Conservation (phyloP, 768 basidiomycete genomes). For the Cystofilobasidium capitatum region DNA sequence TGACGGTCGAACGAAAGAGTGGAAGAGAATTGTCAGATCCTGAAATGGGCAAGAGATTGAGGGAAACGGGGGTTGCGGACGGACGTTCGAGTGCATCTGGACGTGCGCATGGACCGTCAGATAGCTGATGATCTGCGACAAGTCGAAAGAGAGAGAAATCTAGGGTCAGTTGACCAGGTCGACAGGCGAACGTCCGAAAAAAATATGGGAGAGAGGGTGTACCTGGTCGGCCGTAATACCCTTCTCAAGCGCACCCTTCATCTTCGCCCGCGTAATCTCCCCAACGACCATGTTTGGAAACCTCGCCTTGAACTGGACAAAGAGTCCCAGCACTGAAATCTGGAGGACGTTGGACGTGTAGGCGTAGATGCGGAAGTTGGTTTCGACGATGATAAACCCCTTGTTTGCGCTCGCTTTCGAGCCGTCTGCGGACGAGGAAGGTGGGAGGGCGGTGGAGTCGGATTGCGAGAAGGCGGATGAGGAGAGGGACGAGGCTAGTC, state of each 20-base stretch:
- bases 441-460: constrained; percentile 45
- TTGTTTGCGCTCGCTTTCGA: constrained; percentile 36
- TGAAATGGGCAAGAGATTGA: background rate
- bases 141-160: background rate
- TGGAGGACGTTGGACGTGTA: constrained; percentile 96
- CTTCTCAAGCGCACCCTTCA: constrained; percentile 83
- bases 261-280: constrained; percentile 85
- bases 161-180: background rate
- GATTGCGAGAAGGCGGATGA: constrained; percentile 64
- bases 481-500: constrained; percentile 85
- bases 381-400: constrained; percentile 93
- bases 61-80: constrained; percentile 27
- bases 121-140: constrained; percentile 79
- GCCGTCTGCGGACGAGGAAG: constrained; percentile 44
- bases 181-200: background rate
- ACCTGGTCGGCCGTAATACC: constrained; percentile 97
- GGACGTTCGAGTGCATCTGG: constrained; percentile 90
- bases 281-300: constrained; percentile 98
- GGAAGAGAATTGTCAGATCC: background rate
- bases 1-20: background rate
- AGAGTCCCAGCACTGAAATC: constrained; percentile 89
- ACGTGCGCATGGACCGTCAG: constrained; percentile 89
- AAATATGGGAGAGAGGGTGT: constrained; percentile 32
- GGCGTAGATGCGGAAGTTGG: constrained; percentile 95
- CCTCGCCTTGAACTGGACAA: constrained; percentile 81